These are phyloP conservation scores for Zymoseptoria tritici DNA, from an alignment of 2,329 filamentous ascomycete genomes.

Conservation along the genomic window DNA sequence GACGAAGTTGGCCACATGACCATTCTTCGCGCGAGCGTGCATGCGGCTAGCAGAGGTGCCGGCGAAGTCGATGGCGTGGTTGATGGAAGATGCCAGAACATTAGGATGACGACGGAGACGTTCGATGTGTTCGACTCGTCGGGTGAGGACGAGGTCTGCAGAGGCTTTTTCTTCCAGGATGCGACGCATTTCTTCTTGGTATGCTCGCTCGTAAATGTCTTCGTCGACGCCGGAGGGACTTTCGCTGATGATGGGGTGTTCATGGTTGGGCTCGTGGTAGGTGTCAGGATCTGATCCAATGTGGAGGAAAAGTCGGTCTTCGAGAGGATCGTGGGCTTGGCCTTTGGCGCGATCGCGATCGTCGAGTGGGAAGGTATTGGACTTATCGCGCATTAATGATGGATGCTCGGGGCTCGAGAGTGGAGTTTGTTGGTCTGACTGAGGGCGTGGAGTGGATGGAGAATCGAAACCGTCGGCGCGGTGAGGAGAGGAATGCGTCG, in stretches of 20 bases:
- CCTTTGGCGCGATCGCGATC: constrained; percentile 42
- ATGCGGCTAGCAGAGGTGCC: constrained; percentile 12
- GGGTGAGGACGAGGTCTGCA: constrained; percentile 52
- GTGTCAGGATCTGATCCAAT: constrained; percentile 53
- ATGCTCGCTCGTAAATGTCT: constrained; percentile 77
- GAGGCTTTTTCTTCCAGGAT: constrained; percentile 48
- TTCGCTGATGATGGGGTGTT: constrained; percentile 13
- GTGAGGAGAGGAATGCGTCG: neutral
- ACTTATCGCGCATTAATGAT: neutral
- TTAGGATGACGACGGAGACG: constrained; percentile 16
- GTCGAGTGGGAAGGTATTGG: constrained; percentile 27
- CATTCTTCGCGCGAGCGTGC: constrained; percentile 13
- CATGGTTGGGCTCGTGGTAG: constrained; percentile 28
- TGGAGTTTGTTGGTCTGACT: neutral
- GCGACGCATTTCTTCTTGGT: constrained; percentile 70
- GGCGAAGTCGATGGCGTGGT: constrained; percentile 19
- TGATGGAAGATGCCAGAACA: constrained; percentile 14
- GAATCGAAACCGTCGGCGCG: neutral
- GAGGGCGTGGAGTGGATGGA: neutral
- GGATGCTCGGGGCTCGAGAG: neutral
- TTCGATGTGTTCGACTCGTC: constrained; percentile 39
- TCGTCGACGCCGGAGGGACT: constrained; percentile 19
- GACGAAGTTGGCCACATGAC: constrained; percentile 15
- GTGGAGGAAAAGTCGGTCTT: constrained; percentile 63
- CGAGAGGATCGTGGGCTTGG: constrained; percentile 56